phyloP scores from a whole-genome alignment of 2,329 filamentous ascomycete species.

The Cercospora citrullina region DNA sequence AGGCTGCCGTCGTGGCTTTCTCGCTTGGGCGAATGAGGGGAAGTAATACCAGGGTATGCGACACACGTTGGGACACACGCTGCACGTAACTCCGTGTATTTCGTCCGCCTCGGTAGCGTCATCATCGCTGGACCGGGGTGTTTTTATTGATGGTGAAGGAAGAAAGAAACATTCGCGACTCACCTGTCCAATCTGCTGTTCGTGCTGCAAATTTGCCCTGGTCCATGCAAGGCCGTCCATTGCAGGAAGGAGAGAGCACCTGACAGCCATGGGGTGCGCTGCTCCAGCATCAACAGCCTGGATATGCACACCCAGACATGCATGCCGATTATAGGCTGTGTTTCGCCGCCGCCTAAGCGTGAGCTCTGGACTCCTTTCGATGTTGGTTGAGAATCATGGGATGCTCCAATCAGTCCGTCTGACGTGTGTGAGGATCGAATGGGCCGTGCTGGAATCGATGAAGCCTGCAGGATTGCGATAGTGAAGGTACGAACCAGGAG shows the following conservation, averaged over 20 bases:
- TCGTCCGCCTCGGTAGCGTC: not conserved
- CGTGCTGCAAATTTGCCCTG: constrained; percentile 70
- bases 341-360: constrained; percentile 8
- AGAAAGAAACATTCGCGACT: constrained; percentile 47
- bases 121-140: not conserved
- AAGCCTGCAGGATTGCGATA: constrained; percentile 64
- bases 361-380: not conserved
- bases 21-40: constrained; percentile 24
- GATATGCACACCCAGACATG: constrained; percentile 72
- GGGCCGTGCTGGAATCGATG: constrained; percentile 62
- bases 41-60: constrained; percentile 17
- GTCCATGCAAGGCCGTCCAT: constrained; percentile 70
- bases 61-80: constrained; percentile 2
- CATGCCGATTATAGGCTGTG: constrained; percentile 69
- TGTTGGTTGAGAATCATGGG: not conserved
- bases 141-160: constrained; percentile 21
- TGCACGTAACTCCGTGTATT: not conserved
- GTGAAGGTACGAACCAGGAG: constrained; percentile 63
- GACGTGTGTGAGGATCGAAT: constrained; percentile 14
- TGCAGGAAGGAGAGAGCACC: constrained; percentile 75
- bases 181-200: constrained; percentile 88
- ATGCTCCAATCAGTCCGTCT: not conserved
- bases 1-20: constrained; percentile 27
- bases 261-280: constrained; percentile 87
- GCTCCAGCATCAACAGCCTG: constrained; percentile 69